These are phyloP conservation scores for Nyctanthes arbortristis DNA, from an alignment of 257 asterid species.

Conservation along the genomic window DNA sequence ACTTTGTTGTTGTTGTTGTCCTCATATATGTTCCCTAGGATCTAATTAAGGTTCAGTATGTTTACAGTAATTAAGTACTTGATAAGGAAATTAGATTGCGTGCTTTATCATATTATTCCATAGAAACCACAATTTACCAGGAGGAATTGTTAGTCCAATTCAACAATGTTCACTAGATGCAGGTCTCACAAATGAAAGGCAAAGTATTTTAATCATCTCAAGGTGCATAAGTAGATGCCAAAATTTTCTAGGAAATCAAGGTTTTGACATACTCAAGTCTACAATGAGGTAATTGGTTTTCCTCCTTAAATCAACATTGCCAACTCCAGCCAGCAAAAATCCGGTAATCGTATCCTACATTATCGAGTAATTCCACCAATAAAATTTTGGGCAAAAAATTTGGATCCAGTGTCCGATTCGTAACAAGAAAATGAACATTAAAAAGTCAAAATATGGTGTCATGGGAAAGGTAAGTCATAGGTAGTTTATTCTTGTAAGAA, in stretches of 20 bases:
- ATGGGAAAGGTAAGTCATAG: too few relatives aligned
- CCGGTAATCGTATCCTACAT: conserved; percentile 88
- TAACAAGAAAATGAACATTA: too few relatives aligned
- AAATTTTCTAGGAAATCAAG: conserved; percentile 16
- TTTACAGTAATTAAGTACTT: background rate
- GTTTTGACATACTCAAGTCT: conserved; percentile 71
- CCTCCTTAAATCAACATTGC: conserved; percentile 95
- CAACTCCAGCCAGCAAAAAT: conserved; percentile 94
- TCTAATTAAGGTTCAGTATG: too few relatives aligned
- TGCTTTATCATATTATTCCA: background rate
- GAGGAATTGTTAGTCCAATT: background rate
- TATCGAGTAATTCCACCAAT: conserved; percentile 23
- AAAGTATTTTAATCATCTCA: background rate
- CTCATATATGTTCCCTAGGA: too few relatives aligned
- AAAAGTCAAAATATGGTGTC: too few relatives aligned
- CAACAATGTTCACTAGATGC: background rate
- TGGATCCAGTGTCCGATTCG: background rate
- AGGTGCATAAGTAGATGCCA: background rate
- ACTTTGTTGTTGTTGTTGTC: too few relatives aligned
- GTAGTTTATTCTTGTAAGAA: too few relatives aligned
- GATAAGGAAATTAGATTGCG: background rate
- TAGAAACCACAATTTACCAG: background rate
- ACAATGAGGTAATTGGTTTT: conserved; percentile 89
- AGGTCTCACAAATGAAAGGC: background rate
- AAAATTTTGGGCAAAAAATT: background rate